Evolutionary conservation across 352 stramenopile genomes (phyloP).

Genomic region (Phytopythium cucurbitacearum): DNA sequence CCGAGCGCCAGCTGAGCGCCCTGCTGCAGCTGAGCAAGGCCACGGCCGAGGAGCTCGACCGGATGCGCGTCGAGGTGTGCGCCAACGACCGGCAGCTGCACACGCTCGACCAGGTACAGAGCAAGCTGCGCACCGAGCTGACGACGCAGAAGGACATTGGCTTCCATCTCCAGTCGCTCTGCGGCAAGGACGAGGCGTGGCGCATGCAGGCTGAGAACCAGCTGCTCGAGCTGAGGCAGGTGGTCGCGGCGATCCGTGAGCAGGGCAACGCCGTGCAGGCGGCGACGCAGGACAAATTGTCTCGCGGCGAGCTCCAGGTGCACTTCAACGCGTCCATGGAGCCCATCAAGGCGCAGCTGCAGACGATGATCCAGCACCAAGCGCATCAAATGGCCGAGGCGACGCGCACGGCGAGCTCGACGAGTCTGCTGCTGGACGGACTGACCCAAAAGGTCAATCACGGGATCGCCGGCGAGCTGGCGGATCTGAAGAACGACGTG

Average conservation of each 20-base stretch:
- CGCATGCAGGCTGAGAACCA: conserved; percentile 82
- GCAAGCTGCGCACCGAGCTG: conserved; percentile 72
- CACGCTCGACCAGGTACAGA: conserved; percentile 69
- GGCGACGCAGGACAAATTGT: conserved; percentile 71
- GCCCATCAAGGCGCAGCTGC: conserved; percentile 71
- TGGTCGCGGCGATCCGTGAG: conserved; percentile 64
- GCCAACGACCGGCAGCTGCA: conserved; percentile 72
- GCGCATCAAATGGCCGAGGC: conserved; percentile 70
- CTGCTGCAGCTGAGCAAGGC: conserved; percentile 70
- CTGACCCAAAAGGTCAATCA: conserved; percentile 66
- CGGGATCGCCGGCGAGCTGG: conserved; percentile 43
- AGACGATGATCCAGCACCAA: conserved; percentile 72
- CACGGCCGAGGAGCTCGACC: conserved; percentile 70
- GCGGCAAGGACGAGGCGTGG: conserved; percentile 84
- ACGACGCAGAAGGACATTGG: conserved; percentile 80
- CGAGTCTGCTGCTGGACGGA: conserved; percentile 49
- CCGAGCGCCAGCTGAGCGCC: conserved; percentile 71
- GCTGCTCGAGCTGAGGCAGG: conserved; percentile 67
- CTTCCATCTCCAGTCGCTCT: conserved; percentile 78
- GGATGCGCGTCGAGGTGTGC: conserved; percentile 61
- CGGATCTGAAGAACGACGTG: conserved; percentile 47
- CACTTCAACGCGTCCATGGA: conserved; percentile 82
- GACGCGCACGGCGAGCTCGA: conserved; percentile 50
- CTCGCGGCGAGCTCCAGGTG: conserved; percentile 60
- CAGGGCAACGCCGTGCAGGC: conserved; percentile 62